Evolutionary conservation across 2,329 filamentous ascomycete genomes (phyloP), one percentile per base, ranked within the genome.

Genomic region (Neoarthrinium moseri): DNA sequence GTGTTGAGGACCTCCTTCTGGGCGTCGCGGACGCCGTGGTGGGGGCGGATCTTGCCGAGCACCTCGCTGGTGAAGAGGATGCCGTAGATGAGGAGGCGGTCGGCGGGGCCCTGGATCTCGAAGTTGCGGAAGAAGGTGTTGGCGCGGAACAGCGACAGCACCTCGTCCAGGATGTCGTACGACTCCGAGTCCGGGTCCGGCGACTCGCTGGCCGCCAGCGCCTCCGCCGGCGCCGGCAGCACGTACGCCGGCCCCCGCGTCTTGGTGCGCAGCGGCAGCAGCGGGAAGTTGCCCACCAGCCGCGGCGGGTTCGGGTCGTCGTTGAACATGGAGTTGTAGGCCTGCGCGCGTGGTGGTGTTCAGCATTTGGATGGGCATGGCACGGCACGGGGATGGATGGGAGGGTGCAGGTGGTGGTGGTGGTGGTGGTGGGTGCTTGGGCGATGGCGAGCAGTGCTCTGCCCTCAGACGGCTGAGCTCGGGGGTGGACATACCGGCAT

Each of bases 81-180:
- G 52, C 92, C 92, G 73, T 99, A 99, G 62, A 97, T 91, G 56
- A 99, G 79, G 62, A 97, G 83, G 32, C 94, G 82, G 71, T 99
- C 94, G 48, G 94, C 92, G 21, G 90, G 88, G 12, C 94, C 94
- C 72, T 96, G 92, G 74, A 97, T 95, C 77, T 97, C 94, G 62
- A 99, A 99, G 79, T 97, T 99, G 62, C 94, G 88, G 80, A 97
- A 99, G 71, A 99, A 92, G 50, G 92, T 96, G 76, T 99, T 97
- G 60, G 94, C 92, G 54, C 94, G 89, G 80, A 97, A 99, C 40
- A 97, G 81, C 11, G 86, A 80, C 45, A 99, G 80, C 42, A 95
- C 84, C 75, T 99, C 94, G 72, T 99, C 94, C 45, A 97, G 81
- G 51, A 94, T 89, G 74, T 99, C 94, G 77, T 97, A 97, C 62